Percentiles rank a stretch among this genome's conserved stretches.
These are phyloP conservation scores for Aureobasidium pullulans DNA, from an alignment of 2,329 filamentous ascomycete species.

Conservation along the genomic window DNA sequence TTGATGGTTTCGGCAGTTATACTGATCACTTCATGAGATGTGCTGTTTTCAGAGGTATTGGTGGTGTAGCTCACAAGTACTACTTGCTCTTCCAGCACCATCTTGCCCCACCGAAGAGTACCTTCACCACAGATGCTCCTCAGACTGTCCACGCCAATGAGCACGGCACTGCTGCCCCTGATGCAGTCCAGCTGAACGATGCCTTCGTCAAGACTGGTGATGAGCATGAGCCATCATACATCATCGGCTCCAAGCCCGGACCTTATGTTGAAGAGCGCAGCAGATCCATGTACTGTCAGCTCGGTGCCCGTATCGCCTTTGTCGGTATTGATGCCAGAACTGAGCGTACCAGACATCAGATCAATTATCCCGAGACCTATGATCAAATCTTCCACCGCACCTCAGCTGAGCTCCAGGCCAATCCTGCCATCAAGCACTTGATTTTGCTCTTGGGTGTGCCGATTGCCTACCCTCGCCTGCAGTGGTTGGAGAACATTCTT, in stretches of 20 bases:
- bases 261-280: conserved; percentile 58
- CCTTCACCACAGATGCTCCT: conserved; percentile 70
- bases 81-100: conserved; percentile 66
- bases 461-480: conserved; percentile 65
- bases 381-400: conserved; percentile 52
- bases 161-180: conserved; percentile 45
- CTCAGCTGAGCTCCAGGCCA: conserved; percentile 43
- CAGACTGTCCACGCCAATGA: conserved; percentile 39
- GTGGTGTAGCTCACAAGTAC: conserved; percentile 48
- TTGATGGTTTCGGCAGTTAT: conserved; percentile 60
- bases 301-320: conserved; percentile 59
- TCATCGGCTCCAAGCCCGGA: conserved; percentile 66
- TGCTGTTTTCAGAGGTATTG: conserved; percentile 58
- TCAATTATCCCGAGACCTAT: conserved; percentile 72
- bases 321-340: conserved; percentile 54
- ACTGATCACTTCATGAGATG: conserved; percentile 61
- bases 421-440: conserved; percentile 54
- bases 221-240: conserved; percentile 63
- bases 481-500: conserved; percentile 94
- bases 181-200: conserved; percentile 65
- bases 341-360: conserved; percentile 82
- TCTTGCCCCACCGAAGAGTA: conserved; percentile 73
- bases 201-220: conserved; percentile 60
- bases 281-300: conserved; percentile 54
- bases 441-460: conserved; percentile 62